Conservation (phyloP, 2,329 filamentous ascomycete species). For the Sarocladiaceae sp. region DNA sequence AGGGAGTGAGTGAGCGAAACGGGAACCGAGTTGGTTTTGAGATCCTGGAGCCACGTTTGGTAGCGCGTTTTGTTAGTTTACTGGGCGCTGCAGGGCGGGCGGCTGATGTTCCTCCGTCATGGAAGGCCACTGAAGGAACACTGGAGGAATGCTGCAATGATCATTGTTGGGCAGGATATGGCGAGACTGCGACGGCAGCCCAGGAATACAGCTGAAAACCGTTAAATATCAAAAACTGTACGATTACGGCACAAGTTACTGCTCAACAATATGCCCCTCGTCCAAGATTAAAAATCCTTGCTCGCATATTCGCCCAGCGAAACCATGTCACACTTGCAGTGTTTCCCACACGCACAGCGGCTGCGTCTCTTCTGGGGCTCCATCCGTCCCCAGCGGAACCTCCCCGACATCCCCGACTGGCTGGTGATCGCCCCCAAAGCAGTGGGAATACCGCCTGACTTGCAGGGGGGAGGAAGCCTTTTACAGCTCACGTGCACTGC, state of each 20-base stretch:
- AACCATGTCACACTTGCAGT: background rate
- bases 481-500: background rate
- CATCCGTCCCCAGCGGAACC: slow-evolving; percentile 1
- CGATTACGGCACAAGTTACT: too few species aligned
- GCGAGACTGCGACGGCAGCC: too few species aligned
- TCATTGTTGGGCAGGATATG: too few species aligned
- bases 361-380: background rate
- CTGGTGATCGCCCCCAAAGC: background rate
- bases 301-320: background rate
- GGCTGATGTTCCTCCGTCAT: too few species aligned
- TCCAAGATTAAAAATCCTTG: background rate
- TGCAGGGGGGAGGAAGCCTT: background rate
- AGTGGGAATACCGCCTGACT: background rate
- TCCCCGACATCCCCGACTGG: slow-evolving; percentile 8
- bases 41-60: background rate
- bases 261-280: too few species aligned
- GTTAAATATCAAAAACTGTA: too few species aligned
- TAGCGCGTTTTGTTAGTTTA: background rate
- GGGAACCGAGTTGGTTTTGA: background rate
- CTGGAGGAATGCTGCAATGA: too few species aligned
- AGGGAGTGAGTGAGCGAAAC: too few species aligned
- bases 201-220: too few species aligned
- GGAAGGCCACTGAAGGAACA: too few species aligned
- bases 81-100: too few species aligned
- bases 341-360: background rate